Percentiles rank a stretch among this genome's conserved stretches.
These are phyloP conservation scores for Epichloe sp. DNA, from an alignment of 2,329 filamentous ascomycete genomes.

Conservation along the genomic window DNA sequence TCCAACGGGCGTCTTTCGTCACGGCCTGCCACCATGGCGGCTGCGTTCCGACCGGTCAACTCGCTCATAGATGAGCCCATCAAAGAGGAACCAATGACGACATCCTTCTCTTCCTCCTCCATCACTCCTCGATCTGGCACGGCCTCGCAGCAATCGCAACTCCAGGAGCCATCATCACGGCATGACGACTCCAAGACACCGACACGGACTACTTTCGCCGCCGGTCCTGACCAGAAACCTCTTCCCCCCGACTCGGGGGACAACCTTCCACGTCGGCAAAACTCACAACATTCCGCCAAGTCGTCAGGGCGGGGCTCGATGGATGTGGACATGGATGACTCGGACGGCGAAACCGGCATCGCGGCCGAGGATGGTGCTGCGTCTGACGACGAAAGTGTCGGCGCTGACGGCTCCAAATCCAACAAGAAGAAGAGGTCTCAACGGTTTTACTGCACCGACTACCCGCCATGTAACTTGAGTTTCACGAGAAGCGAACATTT, in stretches of 20 bases:
- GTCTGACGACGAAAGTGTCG: conserved; percentile 54
- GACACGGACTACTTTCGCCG: conserved; percentile 42
- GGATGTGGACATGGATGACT: conserved; percentile 67
- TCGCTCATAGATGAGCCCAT: conserved; percentile 22
- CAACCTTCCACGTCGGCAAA: conserved; percentile 23
- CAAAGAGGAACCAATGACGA: conserved; percentile 23
- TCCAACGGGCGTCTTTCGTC: not conserved
- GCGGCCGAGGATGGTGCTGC: conserved; percentile 35
- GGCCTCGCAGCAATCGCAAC: conserved; percentile 18
- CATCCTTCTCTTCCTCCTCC: conserved; percentile 16
- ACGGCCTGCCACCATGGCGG: conserved; percentile 25
- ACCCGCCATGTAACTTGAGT: conserved; percentile 83
- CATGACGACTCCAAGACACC: conserved; percentile 45
- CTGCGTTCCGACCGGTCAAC: conserved; percentile 36
- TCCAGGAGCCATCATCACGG: conserved; percentile 12
- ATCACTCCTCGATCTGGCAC: conserved; percentile 23
- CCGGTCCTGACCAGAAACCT: conserved; percentile 36
- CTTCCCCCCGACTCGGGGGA: conserved; percentile 35
- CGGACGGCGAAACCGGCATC: conserved; percentile 45
- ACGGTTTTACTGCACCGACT: conserved; percentile 91
- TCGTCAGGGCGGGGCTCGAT: conserved; percentile 43
- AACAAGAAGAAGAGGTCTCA: conserved; percentile 95
- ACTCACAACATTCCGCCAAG: conserved; percentile 47
- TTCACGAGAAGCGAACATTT: conserved; percentile 95
- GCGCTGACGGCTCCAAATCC: conserved; percentile 52